These are phyloP conservation scores for Dryas integrifolia DNA, from an alignment of 331 rosid genomes.

Conservation along the genomic window DNA sequence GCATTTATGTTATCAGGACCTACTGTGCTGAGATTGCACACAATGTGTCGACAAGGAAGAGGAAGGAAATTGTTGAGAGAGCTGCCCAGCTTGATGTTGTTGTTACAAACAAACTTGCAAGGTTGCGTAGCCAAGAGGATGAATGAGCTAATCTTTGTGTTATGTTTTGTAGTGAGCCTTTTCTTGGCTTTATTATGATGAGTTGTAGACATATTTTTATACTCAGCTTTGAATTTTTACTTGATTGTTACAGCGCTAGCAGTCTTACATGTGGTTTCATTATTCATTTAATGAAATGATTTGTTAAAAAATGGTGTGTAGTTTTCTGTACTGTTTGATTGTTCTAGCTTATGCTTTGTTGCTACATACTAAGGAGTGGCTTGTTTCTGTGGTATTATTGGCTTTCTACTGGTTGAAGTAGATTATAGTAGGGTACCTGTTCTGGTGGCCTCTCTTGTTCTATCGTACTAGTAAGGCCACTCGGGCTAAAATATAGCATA, in stretches of 20 bases:
- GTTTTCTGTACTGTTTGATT: too few species aligned
- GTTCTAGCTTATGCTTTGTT: not conserved
- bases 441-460: too few species aligned
- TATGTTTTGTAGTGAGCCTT: slow-evolving; percentile 32
- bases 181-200: slow-evolving; percentile 3
- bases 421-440: too few species aligned
- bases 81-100: slow-evolving; percentile 87
- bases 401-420: too few species aligned
- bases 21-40: slow-evolving; percentile 96
- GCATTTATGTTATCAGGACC: slow-evolving; percentile 38
- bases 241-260: not conserved
- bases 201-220: slow-evolving; percentile 12
- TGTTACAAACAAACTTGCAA: slow-evolving; percentile 83
- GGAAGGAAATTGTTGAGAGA: slow-evolving; percentile 82
- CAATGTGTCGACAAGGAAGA: slow-evolving; percentile 72
- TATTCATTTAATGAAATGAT: not conserved
- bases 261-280: not conserved
- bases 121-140: slow-evolving; percentile 90
- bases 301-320: too few species aligned
- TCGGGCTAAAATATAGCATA: too few species aligned
- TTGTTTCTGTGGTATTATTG: too few species aligned
- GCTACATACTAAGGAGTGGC: too few species aligned
- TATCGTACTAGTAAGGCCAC: too few species aligned
- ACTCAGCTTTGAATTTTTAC: not conserved
- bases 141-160: slow-evolving; percentile 46